Base-by-base conservation (phyloP, 768 basidiomycete species). In the Serendipita sp. region DNA sequence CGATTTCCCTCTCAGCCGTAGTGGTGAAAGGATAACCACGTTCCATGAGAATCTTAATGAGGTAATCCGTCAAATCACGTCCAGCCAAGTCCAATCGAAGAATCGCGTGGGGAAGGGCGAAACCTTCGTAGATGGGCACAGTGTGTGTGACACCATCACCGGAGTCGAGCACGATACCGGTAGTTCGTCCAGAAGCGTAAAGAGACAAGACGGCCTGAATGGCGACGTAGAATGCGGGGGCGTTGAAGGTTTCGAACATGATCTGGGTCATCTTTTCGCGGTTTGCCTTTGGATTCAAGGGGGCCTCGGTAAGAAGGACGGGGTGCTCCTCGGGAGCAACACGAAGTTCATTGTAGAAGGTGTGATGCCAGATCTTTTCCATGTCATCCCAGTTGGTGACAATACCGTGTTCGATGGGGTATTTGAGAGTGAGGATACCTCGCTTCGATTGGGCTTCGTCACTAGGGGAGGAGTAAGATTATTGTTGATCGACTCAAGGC, bases 181-280 rank as follows among this genome's bases (percentile, higher is more conserved):
- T 86, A 64, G 84, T 85, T 72, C 84, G 80, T 72, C 84, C 84
- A 56, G 83, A 84, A 38, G 84, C 84, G 75, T 85, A 85, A 44
- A 84, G 79, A 54, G 89, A 91, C 45, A 94, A 81, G 64, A 92
- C 89, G 73, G 89, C 90, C 78, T 94, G 91, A 76, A 92, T 91
- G 64, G 86, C 81, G 69, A 92, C 89, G 80, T 92, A 92, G 81
- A 92, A 90, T 10, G 91, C 90, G 66, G 90, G 91, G 13, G 85
- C 86, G 75, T 92, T 92, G 83, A 92, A 92, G 11, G 90, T 93
- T 79, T 93, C 90, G 76, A 93, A 93, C 89, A 92, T 92, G 83
- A 91, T 92, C 75, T 93, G 89, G 68, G 89, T 92, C 86, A 88
- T 91, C 38, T 41, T 41, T 41, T 41, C 90, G 71, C 90, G 79